Conservation (phyloP, 129 eudicot genomes). For the Glebionis coronaria region DNA sequence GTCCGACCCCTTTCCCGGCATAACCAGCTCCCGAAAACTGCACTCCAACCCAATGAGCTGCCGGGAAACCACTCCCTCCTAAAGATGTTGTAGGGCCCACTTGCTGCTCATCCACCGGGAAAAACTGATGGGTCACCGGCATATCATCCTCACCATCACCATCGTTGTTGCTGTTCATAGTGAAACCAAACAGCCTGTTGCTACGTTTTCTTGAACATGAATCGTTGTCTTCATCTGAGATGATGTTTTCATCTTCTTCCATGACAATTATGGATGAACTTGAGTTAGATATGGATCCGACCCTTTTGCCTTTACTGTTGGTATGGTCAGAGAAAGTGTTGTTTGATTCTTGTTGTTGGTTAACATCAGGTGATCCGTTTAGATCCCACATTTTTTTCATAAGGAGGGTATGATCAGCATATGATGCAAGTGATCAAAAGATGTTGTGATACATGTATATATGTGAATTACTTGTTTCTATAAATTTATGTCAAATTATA, state of each 20-base stretch:
- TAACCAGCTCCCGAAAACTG: constrained; percentile 40
- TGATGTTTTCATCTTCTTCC: constrained; percentile 38
- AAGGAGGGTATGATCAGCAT: too few relatives aligned
- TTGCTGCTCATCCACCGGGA: constrained; percentile 65
- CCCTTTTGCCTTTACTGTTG: constrained; percentile 54
- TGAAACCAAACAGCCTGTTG: constrained; percentile 41
- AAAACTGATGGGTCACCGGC: constrained; percentile 73
- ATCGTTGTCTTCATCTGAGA: constrained; percentile 53
- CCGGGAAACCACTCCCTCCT: constrained; percentile 32
- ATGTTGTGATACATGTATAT: constrained; percentile 3
- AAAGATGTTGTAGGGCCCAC: constrained; percentile 25
- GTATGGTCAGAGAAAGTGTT: constrained; percentile 19
- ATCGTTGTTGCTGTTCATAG: constrained; percentile 9
- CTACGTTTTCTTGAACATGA: constrained; percentile 31
- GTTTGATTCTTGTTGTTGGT: constrained; percentile 21
- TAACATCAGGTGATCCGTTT: constrained; percentile 65
- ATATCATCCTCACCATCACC: constrained; percentile 29
- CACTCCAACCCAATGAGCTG: constrained; percentile 84
- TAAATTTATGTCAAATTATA: background rate
- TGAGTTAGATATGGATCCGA: constrained; percentile 68
- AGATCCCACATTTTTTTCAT: constrained; percentile 99
- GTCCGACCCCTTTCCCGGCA: constrained; percentile 30
- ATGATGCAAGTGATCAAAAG: background rate
- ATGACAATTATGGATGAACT: constrained; percentile 73
- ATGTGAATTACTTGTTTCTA: constrained; percentile 12